Evolutionary conservation across 108 stramenopile species (phyloP).

Genomic region (Fragilaria crotonensis): DNA sequence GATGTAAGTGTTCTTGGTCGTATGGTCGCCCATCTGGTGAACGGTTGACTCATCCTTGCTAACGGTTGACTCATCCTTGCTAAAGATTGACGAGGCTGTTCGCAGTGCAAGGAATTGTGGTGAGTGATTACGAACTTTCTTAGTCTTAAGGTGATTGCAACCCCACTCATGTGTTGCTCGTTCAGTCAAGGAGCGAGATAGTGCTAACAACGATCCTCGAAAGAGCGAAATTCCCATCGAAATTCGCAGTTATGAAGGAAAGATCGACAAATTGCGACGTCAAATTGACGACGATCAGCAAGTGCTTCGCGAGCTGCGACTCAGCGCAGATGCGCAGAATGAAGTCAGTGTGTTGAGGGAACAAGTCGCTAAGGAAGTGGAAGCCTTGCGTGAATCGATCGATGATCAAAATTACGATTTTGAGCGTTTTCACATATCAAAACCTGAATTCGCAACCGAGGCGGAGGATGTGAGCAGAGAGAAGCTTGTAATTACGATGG

Average conservation of each 20-base stretch:
- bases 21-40: too few species aligned
- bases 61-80: too few species aligned
- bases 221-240: constrained; percentile 63
- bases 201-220: constrained; percentile 47
- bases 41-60: too few species aligned
- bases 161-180: too few species aligned
- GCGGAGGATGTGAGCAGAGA: constrained; percentile 14
- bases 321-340: constrained; percentile 48
- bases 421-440: background rate
- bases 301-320: constrained; percentile 48
- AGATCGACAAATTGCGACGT: constrained; percentile 39
- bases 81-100: constrained; percentile 7
- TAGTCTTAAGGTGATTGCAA: too few species aligned
- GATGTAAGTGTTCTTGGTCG: constrained; percentile 1
- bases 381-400: background rate
- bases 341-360: constrained; percentile 58
- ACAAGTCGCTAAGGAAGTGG: constrained; percentile 23
- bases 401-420: background rate
- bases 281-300: constrained; percentile 57
- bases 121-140: background rate
- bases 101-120: constrained; percentile 12
- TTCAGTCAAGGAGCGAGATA: constrained; percentile 31
- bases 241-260: constrained; percentile 60
- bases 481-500: constrained; percentile 6
- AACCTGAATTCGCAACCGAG: constrained; percentile 9